Evolutionary conservation across 129 eudicot genomes (phyloP).

Genomic region (Gnaphalium uliginosum): DNA sequence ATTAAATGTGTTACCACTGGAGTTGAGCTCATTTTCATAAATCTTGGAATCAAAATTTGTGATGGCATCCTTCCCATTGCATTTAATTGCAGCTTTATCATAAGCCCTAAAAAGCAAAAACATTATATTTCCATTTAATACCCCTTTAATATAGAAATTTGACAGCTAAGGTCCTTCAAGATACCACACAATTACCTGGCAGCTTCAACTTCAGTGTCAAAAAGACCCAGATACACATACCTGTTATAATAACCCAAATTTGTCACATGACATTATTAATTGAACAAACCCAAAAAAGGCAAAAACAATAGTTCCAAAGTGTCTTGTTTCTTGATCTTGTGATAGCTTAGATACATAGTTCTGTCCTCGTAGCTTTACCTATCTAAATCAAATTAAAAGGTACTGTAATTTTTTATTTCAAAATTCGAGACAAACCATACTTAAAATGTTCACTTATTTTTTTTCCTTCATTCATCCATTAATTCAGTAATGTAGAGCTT

Average conservation of each 20-base stretch:
- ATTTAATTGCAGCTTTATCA: constrained; percentile 75
- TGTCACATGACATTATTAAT: constrained; percentile 25
- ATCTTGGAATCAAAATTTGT: constrained; percentile 72
- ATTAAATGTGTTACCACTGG: constrained; percentile 44
- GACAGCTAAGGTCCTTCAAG: constrained; percentile 27
- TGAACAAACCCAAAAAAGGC: constrained; percentile 31
- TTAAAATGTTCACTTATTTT: neutral
- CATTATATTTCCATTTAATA: neutral
- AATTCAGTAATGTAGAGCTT: neutral
- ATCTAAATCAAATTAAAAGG: neutral
- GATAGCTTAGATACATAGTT: constrained; percentile 33
- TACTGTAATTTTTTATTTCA: neutral
- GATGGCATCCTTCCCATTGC: constrained; percentile 79
- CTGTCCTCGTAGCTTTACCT: constrained; percentile 26
- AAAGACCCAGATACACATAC: constrained; percentile 93
- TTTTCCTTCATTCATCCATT: neutral
- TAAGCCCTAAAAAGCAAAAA: constrained; percentile 49
- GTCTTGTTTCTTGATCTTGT: constrained; percentile 32
- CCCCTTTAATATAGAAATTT: constrained; percentile 18
- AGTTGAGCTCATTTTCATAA: constrained; percentile 58
- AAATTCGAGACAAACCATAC: neutral
- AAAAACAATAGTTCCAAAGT: constrained; percentile 33
- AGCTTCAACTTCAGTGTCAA: constrained; percentile 97
- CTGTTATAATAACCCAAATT: constrained; percentile 40
- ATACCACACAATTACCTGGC: constrained; percentile 61